Evolutionary conservation across 2,329 filamentous ascomycete genomes (phyloP).

Genomic region (Oidium heveae): DNA sequence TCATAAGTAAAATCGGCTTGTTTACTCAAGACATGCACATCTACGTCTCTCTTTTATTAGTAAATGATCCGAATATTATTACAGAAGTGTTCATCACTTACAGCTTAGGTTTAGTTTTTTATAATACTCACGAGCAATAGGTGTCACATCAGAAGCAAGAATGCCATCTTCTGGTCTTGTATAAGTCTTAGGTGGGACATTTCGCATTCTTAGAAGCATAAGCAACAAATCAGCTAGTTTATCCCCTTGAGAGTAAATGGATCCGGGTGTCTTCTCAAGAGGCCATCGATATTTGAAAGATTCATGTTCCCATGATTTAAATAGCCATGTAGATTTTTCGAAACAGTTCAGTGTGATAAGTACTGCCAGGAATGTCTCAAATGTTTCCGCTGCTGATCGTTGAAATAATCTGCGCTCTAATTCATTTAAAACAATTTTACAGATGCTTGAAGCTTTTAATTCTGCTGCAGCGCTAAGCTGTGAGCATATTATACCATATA

Average conservation of each 20-base stretch:
- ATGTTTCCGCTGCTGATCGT: conserved; percentile 31
- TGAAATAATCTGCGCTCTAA: conserved; percentile 36
- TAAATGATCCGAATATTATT: neutral
- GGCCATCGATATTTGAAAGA: conserved; percentile 28
- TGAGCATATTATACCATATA: conserved; percentile 33
- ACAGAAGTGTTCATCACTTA: conserved; percentile 16
- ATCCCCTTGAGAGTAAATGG: conserved; percentile 32
- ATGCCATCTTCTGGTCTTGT: conserved; percentile 21
- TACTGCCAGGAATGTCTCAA: conserved; percentile 34
- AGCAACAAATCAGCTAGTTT: conserved; percentile 31
- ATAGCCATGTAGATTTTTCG: conserved; percentile 43
- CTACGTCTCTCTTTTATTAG: conserved; percentile 3
- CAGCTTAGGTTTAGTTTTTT: conserved; percentile 29
- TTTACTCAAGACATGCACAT: conserved; percentile 12
- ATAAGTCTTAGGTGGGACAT: conserved; percentile 28
- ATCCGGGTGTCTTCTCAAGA: conserved; percentile 28
- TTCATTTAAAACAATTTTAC: conserved; percentile 29
- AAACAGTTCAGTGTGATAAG: conserved; percentile 38
- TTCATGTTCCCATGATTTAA: conserved; percentile 41
- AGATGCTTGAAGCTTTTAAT: conserved; percentile 33
- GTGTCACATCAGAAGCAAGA: conserved; percentile 15
- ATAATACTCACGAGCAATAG: conserved; percentile 25
- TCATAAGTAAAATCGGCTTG: conserved; percentile 11
- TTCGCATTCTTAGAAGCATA: conserved; percentile 35
- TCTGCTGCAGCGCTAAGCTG: conserved; percentile 40